Conservation (phyloP, 805 yeast genomes). For the Scheffersomyces stipitis region DNA sequence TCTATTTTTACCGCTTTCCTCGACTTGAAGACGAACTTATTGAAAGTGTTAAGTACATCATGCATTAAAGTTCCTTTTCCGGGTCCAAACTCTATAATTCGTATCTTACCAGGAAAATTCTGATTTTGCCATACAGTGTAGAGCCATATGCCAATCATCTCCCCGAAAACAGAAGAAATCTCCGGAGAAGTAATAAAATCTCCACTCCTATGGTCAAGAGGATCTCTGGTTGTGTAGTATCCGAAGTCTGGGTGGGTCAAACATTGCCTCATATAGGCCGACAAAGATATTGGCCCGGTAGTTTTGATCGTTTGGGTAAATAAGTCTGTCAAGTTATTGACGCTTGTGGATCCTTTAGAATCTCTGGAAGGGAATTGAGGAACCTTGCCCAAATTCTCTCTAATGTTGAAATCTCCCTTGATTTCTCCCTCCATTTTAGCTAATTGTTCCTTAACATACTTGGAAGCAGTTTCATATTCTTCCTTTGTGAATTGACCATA, state of each 20-base stretch:
- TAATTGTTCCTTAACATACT: slow-evolving; percentile 31
- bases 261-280: slow-evolving; percentile 79
- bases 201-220: slow-evolving; percentile 59
- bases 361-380: slow-evolving; percentile 33
- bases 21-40: slow-evolving; percentile 31
- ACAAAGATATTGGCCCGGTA: slow-evolving; percentile 74
- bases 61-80: slow-evolving; percentile 79
- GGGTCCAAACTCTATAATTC: slow-evolving; percentile 79
- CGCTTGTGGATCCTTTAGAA: slow-evolving; percentile 10
- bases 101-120: slow-evolving; percentile 44
- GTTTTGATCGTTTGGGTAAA: slow-evolving; percentile 54
- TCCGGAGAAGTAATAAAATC: slow-evolving; percentile 88
- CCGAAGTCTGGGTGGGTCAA: slow-evolving; percentile 75
- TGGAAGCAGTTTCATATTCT: slow-evolving; percentile 41
- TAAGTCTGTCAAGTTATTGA: slow-evolving; percentile 33
- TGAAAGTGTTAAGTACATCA: slow-evolving; percentile 55
- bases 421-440: slow-evolving; percentile 31
- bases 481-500: slow-evolving; percentile 36
- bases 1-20: slow-evolving; percentile 31
- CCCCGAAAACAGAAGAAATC: slow-evolving; percentile 85
- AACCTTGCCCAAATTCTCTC: slow-evolving; percentile 37
- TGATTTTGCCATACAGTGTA: slow-evolving; percentile 59
- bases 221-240: slow-evolving; percentile 76
- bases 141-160: slow-evolving; percentile 76
- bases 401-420: slow-evolving; percentile 34